Percentiles rank a stretch among this genome's conserved stretches.
phyloP scores from a whole-genome alignment of 352 stramenopile genomes.

The Globisporangium abappressorium region DNA sequence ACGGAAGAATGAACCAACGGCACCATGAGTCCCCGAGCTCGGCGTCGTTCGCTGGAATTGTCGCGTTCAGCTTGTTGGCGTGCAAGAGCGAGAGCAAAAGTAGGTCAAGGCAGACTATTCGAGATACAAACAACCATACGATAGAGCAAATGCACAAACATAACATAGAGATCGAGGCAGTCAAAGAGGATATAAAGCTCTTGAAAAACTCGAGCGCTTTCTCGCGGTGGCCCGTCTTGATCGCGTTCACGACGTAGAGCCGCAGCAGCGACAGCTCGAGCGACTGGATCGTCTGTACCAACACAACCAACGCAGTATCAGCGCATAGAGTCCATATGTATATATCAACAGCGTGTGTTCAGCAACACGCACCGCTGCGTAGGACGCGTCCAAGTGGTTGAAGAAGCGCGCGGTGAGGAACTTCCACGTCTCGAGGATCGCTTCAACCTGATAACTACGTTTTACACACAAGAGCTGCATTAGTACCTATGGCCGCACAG shows the following conservation, averaged over 20 bases:
- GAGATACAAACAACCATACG: conserved; percentile 1
- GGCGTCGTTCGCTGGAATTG: conserved; percentile 19
- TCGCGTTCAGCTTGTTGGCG: conserved; percentile 65
- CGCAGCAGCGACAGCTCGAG: conserved; percentile 66
- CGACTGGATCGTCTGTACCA: conserved; percentile 53
- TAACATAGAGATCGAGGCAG: conserved; percentile 1
- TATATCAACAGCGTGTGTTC: background rate
- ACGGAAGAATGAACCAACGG: conserved; percentile 83
- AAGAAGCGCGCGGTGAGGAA: conserved; percentile 82
- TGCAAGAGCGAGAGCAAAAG: conserved; percentile 11
- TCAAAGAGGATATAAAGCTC: conserved; percentile 41
- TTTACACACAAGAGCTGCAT: background rate
- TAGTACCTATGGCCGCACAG: background rate
- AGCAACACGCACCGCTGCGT: conserved; percentile 33
- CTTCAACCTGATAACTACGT: conserved; percentile 69
- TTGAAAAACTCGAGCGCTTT: conserved; percentile 79
- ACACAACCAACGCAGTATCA: background rate
- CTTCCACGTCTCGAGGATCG: conserved; percentile 76
- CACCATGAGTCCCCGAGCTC: conserved; percentile 49
- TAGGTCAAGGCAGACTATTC: conserved; percentile 18
- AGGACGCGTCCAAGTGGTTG: conserved; percentile 72
- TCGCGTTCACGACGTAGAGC: conserved; percentile 73
- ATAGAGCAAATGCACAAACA: background rate
- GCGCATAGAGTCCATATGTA: background rate
- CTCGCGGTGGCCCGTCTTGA: conserved; percentile 66